Evolutionary conservation across 441 rosid genomes (phyloP).

Genomic region (Populus hybrid): DNA sequence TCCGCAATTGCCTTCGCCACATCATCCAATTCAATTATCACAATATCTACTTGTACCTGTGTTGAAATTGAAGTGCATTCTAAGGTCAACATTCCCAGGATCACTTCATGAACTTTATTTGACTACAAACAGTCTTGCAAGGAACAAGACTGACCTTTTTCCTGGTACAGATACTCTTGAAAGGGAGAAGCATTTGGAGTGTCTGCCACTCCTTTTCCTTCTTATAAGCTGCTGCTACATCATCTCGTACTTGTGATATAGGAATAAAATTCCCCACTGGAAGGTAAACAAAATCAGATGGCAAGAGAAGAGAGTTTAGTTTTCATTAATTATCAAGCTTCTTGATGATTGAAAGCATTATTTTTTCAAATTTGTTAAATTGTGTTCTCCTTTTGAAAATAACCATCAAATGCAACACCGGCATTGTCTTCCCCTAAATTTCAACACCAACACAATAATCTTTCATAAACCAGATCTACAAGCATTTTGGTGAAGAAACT

Average conservation of each 20-base stretch:
- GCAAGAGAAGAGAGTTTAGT: not conserved
- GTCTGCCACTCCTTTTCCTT: conserved; percentile 59
- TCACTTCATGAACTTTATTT: not conserved
- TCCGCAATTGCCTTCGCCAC: conserved; percentile 71
- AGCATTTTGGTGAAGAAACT: not conserved
- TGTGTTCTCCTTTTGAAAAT: not conserved
- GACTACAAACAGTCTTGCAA: not conserved
- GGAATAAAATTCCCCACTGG: conserved; percentile 72
- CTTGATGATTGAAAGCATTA: not conserved
- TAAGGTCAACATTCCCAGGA: conserved; percentile 7
- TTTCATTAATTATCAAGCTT: not conserved
- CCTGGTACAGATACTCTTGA: conserved; percentile 52
- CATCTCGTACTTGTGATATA: conserved; percentile 72
- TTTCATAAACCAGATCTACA: not conserved
- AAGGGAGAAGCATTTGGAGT: conserved; percentile 59
- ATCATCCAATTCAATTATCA: conserved; percentile 59
- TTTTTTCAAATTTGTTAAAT: not conserved
- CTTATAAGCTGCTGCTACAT: conserved; percentile 66
- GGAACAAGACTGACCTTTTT: conserved; percentile 47
- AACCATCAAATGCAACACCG: not conserved
- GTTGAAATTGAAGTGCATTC: conserved; percentile 12
- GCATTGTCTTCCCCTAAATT: not conserved
- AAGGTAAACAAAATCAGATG: conserved; percentile 11
- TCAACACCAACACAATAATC: not conserved
- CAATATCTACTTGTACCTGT: conserved; percentile 60